phyloP scores from a whole-genome alignment of 1,284 basidiomycete genomes.

The Leccinum fuscescens region DNA sequence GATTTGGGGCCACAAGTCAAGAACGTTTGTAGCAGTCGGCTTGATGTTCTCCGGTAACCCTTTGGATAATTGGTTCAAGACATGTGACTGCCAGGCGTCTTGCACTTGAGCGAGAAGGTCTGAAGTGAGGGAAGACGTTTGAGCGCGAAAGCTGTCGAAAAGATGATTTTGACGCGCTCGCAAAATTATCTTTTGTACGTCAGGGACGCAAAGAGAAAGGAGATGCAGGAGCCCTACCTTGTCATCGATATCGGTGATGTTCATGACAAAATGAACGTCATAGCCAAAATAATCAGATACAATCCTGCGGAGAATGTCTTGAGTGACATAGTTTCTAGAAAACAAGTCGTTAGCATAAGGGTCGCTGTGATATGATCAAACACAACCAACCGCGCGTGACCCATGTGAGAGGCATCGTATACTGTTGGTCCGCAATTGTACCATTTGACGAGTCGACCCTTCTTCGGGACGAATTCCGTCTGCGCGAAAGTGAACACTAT shows the following conservation, averaged over 20 bases:
- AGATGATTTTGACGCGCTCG: conserved; percentile 87
- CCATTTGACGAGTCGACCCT: conserved; percentile 92
- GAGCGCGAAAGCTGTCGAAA: conserved; percentile 60
- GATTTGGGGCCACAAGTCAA: conserved; percentile 53
- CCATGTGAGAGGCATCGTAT: conserved; percentile 98
- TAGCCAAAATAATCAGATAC: conserved; percentile 96
- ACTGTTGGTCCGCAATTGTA: conserved; percentile 99
- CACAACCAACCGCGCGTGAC: conserved; percentile 83
- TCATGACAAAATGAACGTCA: conserved; percentile 99
- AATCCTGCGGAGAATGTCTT: conserved; percentile 92
- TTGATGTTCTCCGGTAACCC: conserved; percentile 51
- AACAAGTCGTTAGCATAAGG: conserved; percentile 13
- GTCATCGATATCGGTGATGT: conserved; percentile 99
- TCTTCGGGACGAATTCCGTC: conserved; percentile 79
- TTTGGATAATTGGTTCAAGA: conserved; percentile 59
- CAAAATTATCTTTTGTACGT: conserved; percentile 73
- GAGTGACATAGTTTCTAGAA: conserved; percentile 92
- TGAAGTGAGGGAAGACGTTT: conserved; percentile 54
- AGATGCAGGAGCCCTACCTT: conserved; percentile 63
- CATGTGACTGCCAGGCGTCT: conserved; percentile 66
- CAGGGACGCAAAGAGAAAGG: conserved; percentile 12
- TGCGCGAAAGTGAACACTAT: conserved; percentile 4
- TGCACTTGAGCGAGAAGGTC: conserved; percentile 60
- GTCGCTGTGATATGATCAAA: conserved; percentile 10
- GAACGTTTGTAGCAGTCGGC: conserved; percentile 48